Evolutionary conservation across 2,329 filamentous ascomycete species (phyloP).

Genomic region (Leptographium flavum): DNA sequence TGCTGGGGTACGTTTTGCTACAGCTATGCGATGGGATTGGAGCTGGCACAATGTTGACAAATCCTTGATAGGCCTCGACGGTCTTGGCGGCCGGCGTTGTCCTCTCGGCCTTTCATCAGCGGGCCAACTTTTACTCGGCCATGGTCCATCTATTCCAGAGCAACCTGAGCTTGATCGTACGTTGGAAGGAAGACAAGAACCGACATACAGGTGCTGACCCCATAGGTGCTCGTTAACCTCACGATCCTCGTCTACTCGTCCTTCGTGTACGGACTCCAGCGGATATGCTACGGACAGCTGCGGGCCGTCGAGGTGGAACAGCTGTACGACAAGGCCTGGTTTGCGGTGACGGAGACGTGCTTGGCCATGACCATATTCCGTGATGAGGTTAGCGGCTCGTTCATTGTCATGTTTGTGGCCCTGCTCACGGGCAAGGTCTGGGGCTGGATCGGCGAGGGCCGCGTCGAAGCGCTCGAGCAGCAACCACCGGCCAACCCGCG

Average conservation of each 20-base stretch:
- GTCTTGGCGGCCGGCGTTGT: slow-evolving; percentile 73
- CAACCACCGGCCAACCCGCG: slow-evolving; percentile 81
- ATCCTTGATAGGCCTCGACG: slow-evolving; percentile 51
- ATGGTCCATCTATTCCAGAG: slow-evolving; percentile 95
- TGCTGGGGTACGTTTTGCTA: slow-evolving; percentile 38
- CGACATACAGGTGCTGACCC: too few relatives aligned
- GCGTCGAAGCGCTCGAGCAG: slow-evolving; percentile 89
- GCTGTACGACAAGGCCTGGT: slow-evolving; percentile 95
- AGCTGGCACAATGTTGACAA: background rate
- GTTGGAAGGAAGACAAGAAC: slow-evolving; percentile 15
- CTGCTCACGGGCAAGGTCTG: slow-evolving; percentile 91
- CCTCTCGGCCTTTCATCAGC: slow-evolving; percentile 81
- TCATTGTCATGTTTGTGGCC: slow-evolving; percentile 89
- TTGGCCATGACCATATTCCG: slow-evolving; percentile 97
- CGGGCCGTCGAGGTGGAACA: slow-evolving; percentile 94
- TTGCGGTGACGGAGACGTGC: slow-evolving; percentile 91
- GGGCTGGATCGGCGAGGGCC: slow-evolving; percentile 94
- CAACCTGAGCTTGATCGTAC: slow-evolving; percentile 83
- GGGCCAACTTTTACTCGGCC: slow-evolving; percentile 96
- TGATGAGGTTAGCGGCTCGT: slow-evolving; percentile 88
- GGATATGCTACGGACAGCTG: slow-evolving; percentile 77
- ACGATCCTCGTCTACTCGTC: slow-evolving; percentile 67
- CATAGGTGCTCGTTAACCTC: slow-evolving; percentile 78
- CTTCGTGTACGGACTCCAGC: slow-evolving; percentile 76
- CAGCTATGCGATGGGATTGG: too few relatives aligned